Base-by-base conservation (phyloP, 2,329 filamentous ascomycete genomes). In the Colletotrichum echinochloae region DNA sequence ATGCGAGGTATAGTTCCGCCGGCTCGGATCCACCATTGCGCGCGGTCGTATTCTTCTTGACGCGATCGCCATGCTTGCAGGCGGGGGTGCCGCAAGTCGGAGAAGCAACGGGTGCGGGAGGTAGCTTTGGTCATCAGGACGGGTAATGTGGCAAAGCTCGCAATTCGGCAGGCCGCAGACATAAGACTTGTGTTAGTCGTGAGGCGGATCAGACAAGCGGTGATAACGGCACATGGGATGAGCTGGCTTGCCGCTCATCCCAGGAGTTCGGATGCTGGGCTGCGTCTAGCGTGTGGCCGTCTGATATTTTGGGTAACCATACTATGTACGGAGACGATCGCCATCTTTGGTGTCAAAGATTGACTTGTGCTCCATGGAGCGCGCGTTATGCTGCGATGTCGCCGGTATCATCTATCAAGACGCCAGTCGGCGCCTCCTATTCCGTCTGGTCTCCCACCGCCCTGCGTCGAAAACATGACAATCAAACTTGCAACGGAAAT, bases 21-120 rank as follows among this genome's bases (percentile, higher is more conserved):
- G 8, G 78, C 78, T 20, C 83, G 80, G n/a, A 91, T 81, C 84
- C 88, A 91, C 89, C 89, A 92, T 73, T 89, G 88, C 5, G 83
- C 78, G 72, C 87, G 80, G 3, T 81, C 73, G 83, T 79, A 68
- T 89, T 90, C 23, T 74, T 73, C 20, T 79, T 72, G 23, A 66
- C 51, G 20, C 56, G 49, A 0, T 35, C 20, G 5, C 62, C 30
- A n/a, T 70, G 55, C n/a, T 8, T 16, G 41, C 35, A 35, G 30
- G 62, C 55, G n/a, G 66, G 66, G 48, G n/a, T 70, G 61, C 26
- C 49, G 48, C 23, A 70, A 9, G 73, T 92, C 87, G 14, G 88
- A 77, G 78, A 85, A 88, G 28, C n/a, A 80, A 79, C 5, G 88
- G 86, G 33, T 78, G 78, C 1, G 83, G 83, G 5, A 81, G 63